Evolutionary conservation across 148 eudicot genomes (phyloP), one percentile per base, ranked within the genome.

Genomic region (Persicaria tinctoria): DNA sequence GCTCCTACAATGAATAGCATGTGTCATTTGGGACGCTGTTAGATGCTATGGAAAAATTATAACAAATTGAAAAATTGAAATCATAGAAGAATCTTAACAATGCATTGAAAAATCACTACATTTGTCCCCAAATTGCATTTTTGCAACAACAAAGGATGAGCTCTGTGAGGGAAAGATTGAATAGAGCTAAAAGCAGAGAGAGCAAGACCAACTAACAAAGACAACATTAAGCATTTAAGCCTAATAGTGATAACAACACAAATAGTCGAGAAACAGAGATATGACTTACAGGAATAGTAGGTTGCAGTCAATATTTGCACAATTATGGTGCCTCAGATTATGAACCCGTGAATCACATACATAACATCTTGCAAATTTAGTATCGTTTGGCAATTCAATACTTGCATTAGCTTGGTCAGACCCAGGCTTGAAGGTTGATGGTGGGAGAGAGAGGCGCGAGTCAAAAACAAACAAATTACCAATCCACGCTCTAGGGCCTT

Each of bases 281-380:
- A 70, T 17, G 51, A 84, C 98, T 95, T 83, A 95, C 98, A 95
- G 77, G 87, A 87, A 90, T 79, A 95, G 97, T 56, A 90, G 85
- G 79, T 95, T 95, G 93, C 98, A 95, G 83, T 95, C 98, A 16
- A 95, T 76, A 85, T 92, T 95, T 69, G 98, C 97, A 79, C 98
- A 95, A 73, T 95, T 95, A 5, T 97, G 90, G 79, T 95, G 98
- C 79, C 96, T 86, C 85, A 95, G 60, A 73, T 86, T 90, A 77
- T 85, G 79, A 68, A 95, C 88, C 82, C 84, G 85, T 68, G 96
- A 90, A 46, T 85, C 83, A 79, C 98, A 95, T 75, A 85, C 78
- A 82, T 88, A 87, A 78, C 98, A 94, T 84, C 84, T 86, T 56
- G 96, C 97, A 79, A 91, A 91, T 68, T 86, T 78, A 76, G 51